Percentiles rank a stretch among this genome's conserved stretches.
phyloP scores from a whole-genome alignment of 495 filamentous ascomycete genomes.

The Daldinia childiae region DNA sequence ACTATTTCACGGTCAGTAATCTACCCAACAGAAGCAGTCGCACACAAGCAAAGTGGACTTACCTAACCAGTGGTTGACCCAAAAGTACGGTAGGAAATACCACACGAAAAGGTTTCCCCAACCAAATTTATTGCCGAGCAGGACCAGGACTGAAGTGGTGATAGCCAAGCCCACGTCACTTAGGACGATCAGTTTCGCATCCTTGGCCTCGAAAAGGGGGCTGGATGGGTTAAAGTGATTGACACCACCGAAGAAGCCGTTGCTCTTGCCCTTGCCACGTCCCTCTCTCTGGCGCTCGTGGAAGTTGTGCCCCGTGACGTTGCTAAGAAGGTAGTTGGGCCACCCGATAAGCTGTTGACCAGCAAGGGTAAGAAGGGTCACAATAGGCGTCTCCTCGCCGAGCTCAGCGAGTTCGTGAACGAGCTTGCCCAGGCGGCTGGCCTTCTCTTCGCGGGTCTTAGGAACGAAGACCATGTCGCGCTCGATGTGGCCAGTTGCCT shows the following conservation, averaged over 20 bases:
- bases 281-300: constrained; percentile 87
- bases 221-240: constrained; percentile 93
- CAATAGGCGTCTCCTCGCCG: constrained; percentile 92
- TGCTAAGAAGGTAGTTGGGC: constrained; percentile 84
- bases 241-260: constrained; percentile 80
- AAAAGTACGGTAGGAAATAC: constrained; percentile 94
- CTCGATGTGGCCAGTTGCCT: constrained; percentile 93
- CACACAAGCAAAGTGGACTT: constrained; percentile 48
- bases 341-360: constrained; percentile 90
- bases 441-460: constrained; percentile 80
- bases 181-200: constrained; percentile 80
- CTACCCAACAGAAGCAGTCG: neutral
- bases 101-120: constrained; percentile 87
- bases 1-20: constrained; percentile 61
- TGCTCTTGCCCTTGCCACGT: constrained; percentile 87
- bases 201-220: constrained; percentile 91
- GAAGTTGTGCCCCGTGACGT: constrained; percentile 94
- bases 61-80: constrained; percentile 98
- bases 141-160: constrained; percentile 61
- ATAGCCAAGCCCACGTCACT: constrained; percentile 83
- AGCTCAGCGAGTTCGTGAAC: constrained; percentile 85
- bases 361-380: constrained; percentile 75
- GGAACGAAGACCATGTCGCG: constrained; percentile 98
- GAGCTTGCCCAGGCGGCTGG: constrained; percentile 71
- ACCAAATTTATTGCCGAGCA: constrained; percentile 76